Conservation (phyloP, 495 filamentous ascomycete genomes). For the Talaromyces borbonicus region DNA sequence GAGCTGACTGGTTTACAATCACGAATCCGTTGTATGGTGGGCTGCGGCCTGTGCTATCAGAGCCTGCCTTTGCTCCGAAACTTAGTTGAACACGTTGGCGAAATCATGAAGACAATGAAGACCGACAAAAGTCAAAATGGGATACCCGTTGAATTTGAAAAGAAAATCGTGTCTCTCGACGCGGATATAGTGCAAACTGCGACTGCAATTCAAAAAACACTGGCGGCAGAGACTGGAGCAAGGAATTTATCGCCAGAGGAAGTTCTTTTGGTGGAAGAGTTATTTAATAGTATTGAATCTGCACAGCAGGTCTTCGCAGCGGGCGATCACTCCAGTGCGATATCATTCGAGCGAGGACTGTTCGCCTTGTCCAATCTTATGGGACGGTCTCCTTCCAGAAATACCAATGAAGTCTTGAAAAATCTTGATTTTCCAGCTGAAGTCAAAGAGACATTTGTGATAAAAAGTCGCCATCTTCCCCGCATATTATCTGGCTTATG, state of each 20-base stretch:
- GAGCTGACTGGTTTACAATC: constrained; percentile 7
- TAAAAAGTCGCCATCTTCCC: constrained; percentile 22
- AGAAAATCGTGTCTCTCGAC: constrained; percentile 21
- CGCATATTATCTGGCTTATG: constrained; percentile 34
- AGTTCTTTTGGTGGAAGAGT: not conserved
- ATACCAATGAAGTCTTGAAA: not conserved
- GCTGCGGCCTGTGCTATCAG: constrained; percentile 14
- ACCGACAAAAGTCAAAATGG: too few species aligned
- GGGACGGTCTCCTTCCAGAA: not conserved
- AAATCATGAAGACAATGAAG: not conserved
- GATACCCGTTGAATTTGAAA: too few species aligned
- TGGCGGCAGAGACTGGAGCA: constrained; percentile 10
- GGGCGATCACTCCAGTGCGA: not conserved
- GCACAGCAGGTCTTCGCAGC: not conserved
- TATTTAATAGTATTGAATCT: not conserved
- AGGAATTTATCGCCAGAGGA: constrained; percentile 3
- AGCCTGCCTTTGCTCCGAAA: constrained; percentile 8
- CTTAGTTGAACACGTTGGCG: not conserved
- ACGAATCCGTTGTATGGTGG: constrained; percentile 19
- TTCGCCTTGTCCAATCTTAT: constrained; percentile 5
- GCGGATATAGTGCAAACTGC: constrained; percentile 33
- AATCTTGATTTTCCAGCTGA: not conserved
- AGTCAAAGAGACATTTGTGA: constrained; percentile 18
- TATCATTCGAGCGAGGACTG: constrained; percentile 10
- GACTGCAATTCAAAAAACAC: constrained; percentile 32